phyloP scores from a whole-genome alignment of 768 basidiomycete genomes.

The Ramaria sp. region DNA sequence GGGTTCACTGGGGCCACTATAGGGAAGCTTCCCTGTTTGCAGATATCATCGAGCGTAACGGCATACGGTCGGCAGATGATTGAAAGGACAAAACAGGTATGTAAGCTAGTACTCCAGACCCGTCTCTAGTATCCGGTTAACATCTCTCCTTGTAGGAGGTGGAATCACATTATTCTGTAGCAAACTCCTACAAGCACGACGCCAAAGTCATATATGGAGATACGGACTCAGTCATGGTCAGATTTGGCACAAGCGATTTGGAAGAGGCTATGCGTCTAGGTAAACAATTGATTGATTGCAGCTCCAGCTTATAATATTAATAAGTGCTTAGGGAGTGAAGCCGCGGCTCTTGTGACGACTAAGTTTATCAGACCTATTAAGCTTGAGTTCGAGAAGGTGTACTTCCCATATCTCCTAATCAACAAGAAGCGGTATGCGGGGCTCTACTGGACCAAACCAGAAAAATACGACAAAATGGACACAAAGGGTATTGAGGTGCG shows the following conservation, averaged over 20 bases:
- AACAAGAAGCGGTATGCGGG: conserved; percentile 99
- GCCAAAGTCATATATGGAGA: conserved; percentile 97
- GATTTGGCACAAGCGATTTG: conserved; percentile 86
- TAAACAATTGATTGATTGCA: conserved; percentile 23
- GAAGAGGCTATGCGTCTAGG: conserved; percentile 84
- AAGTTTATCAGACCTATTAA: conserved; percentile 96
- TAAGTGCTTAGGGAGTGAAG: conserved; percentile 64
- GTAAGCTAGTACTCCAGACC: conserved; percentile 11
- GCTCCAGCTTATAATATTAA: neutral
- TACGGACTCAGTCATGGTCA: conserved; percentile 99
- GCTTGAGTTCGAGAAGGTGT: conserved; percentile 98
- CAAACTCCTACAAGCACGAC: conserved; percentile 77
- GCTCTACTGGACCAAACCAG: conserved; percentile 90
- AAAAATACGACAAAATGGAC: conserved; percentile 99
- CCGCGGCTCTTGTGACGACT: conserved; percentile 80
- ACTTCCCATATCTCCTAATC: conserved; percentile 95
- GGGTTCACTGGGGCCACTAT: conserved; percentile 98
- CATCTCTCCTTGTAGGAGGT: conserved; percentile 49
- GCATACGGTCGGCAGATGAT: conserved; percentile 99
- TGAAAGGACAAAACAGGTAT: conserved; percentile 83
- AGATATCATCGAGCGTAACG: conserved; percentile 92
- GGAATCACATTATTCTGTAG: conserved; percentile 74
- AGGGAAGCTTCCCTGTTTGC: conserved; percentile 90
- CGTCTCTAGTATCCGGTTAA: neutral
- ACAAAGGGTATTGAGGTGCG: conserved; percentile 96